phyloP scores from a whole-genome alignment of 192 early-diverging fungal genomes.

The Podila verticillata region DNA sequence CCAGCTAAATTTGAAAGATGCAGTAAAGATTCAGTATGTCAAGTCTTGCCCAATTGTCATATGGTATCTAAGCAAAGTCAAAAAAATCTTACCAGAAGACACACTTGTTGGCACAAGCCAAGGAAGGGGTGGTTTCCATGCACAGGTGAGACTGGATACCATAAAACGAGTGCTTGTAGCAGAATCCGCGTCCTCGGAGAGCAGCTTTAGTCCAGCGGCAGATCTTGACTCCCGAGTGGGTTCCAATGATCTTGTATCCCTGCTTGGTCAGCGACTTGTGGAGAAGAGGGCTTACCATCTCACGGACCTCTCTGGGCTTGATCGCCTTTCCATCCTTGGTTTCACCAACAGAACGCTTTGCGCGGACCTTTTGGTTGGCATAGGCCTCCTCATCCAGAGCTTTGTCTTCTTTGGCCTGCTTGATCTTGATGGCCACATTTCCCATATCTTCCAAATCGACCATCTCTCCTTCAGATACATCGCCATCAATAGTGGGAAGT shows the following conservation, averaged over 20 bases:
- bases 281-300: slow-evolving; percentile 78
- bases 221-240: slow-evolving; percentile 79
- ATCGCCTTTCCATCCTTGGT: slow-evolving; percentile 38
- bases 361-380: slow-evolving; percentile 52
- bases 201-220: slow-evolving; percentile 84
- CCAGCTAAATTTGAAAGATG: slow-evolving; percentile 56
- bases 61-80: too few species aligned
- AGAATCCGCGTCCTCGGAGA: slow-evolving; percentile 74
- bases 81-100: slow-evolving; percentile 57
- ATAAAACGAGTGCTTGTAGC: slow-evolving; percentile 83
- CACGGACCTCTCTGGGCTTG: slow-evolving; percentile 57
- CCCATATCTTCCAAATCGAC: slow-evolving; percentile 83
- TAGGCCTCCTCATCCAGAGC: slow-evolving; percentile 63
- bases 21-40: neutral
- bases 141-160: slow-evolving; percentile 79
- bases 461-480: slow-evolving; percentile 64
- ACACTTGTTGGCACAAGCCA: slow-evolving; percentile 84
- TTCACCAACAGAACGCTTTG: slow-evolving; percentile 56
- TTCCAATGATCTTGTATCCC: slow-evolving; percentile 78
- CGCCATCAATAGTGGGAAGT: slow-evolving; percentile 51
- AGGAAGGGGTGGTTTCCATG: slow-evolving; percentile 80
- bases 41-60: neutral
- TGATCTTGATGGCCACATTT: slow-evolving; percentile 67
- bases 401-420: slow-evolving; percentile 58
- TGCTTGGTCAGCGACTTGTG: slow-evolving; percentile 76